Evolutionary conservation across 169 alveolate genomes (phyloP), one percentile per base, ranked within the genome.

Genomic region (Theileria luwenshuni): DNA sequence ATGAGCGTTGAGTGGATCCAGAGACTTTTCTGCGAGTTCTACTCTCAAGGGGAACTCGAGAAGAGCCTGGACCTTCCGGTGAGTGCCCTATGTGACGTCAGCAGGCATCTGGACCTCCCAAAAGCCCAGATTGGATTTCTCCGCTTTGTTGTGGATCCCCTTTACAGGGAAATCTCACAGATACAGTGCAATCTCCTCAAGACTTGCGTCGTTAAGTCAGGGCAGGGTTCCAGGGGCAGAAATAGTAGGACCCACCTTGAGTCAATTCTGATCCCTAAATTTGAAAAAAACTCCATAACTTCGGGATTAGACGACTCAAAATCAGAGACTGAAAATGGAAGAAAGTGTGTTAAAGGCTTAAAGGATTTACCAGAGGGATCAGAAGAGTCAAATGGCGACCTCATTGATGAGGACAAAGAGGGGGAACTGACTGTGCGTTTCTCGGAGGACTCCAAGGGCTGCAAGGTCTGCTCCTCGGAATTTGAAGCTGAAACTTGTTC

Each of bases 81-180:
- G 42, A 93, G 98, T 3, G 94, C 97, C 69, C 85, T 96, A 51
- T 97, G 99, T 89, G 99, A 97, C 73, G 90, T 98, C 69, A 89
- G 86, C 15, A 88, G 94, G 65, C 96, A 97, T 60, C 92, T 90
- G 65, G 95, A 92, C 64, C 94, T 96, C 10, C 93, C 98, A 33
- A 90, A 92, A 52, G 92, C 98, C 8, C 98, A 97, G 81, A 92
- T 92, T n/a, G 96, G 97, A n/a, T 97, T 97, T 84, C 84, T 97
- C 33, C 85, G 83, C 42, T 91, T 92, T 52, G 96, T 97, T 42
- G 95, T 94, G 60, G 74, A 90, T 71, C 98, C 99, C 47, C 85
- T 96, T 48, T 94, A 87, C 79, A 90, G 87, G 65, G 94, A 93
- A 25, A 60, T 91, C 17, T 54, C 79, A 12, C 52, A 85, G 45